Conservation (phyloP, 495 filamentous ascomycete species). For the Talaromyces liani region DNA sequence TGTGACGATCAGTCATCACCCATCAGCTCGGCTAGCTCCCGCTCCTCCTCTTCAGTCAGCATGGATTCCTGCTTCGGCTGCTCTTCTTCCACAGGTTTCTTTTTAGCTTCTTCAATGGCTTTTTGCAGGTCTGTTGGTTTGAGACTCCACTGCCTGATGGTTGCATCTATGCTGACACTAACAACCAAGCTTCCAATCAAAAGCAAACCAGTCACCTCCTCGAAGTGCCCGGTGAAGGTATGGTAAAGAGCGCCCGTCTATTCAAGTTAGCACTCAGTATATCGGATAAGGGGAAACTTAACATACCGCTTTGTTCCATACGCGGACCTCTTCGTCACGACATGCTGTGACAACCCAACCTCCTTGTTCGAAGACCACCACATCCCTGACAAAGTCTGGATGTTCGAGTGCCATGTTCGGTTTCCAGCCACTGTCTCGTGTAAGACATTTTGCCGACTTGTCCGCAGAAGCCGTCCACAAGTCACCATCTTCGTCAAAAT, state of each 20-base stretch:
- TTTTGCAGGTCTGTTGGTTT: slow-evolving; percentile 53
- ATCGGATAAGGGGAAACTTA: background rate
- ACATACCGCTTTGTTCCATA: slow-evolving; percentile 69
- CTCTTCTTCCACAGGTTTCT: slow-evolving; percentile 42
- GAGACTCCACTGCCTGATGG: slow-evolving; percentile 75
- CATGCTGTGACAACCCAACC: slow-evolving; percentile 89
- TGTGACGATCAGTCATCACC: slow-evolving; percentile 44
- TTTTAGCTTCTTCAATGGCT: slow-evolving; percentile 50
- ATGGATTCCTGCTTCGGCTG: slow-evolving; percentile 34
- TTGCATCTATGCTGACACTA: slow-evolving; percentile 84
- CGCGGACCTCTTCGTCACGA: slow-evolving; percentile 81
- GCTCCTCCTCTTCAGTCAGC: slow-evolving; percentile 76
- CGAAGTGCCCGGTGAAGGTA: slow-evolving; percentile 77
- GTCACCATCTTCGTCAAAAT: slow-evolving; percentile 65
- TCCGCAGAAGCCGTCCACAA: slow-evolving; percentile 90
- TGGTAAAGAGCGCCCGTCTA: slow-evolving; percentile 67
- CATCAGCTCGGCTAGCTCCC: slow-evolving; percentile 83
- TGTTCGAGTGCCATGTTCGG: slow-evolving; percentile 66
- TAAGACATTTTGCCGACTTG: slow-evolving; percentile 68
- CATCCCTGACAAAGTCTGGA: slow-evolving; percentile 82
- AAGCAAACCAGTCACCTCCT: slow-evolving; percentile 79
- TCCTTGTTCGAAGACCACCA: slow-evolving; percentile 60
- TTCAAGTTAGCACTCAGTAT: slow-evolving; percentile 12
- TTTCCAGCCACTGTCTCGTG: slow-evolving; percentile 55
- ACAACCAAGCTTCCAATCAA: slow-evolving; percentile 56